A percentile compares a stretch with the other conserved stretches of the same genome.
phyloP scores from a whole-genome alignment of 169 alveolate genomes.

The Plasmodium berghei region DNA sequence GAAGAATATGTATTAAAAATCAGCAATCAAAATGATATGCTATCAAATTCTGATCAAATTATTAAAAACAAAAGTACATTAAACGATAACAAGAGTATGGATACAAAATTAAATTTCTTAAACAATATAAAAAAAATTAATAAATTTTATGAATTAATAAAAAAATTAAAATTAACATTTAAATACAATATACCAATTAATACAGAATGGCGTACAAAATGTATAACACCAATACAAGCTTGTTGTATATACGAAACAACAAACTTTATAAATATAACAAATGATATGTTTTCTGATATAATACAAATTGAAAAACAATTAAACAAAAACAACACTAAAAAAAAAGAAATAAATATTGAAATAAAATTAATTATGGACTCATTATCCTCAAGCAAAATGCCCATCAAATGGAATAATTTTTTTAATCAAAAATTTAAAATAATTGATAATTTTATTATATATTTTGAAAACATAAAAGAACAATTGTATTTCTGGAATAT shows the following conservation, averaged over 20 bases:
- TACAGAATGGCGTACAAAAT: slow-evolving; percentile 47
- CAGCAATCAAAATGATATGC: not conserved
- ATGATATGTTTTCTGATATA: slow-evolving; percentile 29
- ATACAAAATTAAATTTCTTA: slow-evolving; percentile 26
- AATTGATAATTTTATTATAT: slow-evolving; percentile 38
- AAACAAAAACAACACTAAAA: slow-evolving; percentile 23
- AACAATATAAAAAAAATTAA: slow-evolving; percentile 60
- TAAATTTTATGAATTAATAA: slow-evolving; percentile 57
- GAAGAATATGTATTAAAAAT: not conserved
- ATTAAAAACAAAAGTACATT: not conserved
- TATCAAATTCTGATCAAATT: not conserved
- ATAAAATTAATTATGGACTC: slow-evolving; percentile 35
- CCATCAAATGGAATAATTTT: slow-evolving; percentile 34
- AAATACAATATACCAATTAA: slow-evolving; percentile 37
- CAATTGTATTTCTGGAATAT: slow-evolving; percentile 74
- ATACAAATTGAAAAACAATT: slow-evolving; percentile 51
- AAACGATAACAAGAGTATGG: too few species aligned
- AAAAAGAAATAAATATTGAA: slow-evolving; percentile 31
- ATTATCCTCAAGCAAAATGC: slow-evolving; percentile 43
- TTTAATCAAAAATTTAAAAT: slow-evolving; percentile 63
- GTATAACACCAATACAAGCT: slow-evolving; percentile 43
- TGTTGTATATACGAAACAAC: slow-evolving; percentile 61
- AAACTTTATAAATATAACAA: slow-evolving; percentile 46
- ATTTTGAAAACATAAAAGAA: slow-evolving; percentile 62
- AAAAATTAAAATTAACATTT: slow-evolving; percentile 41